Percentiles rank a stretch among this genome's conserved stretches.
Conservation (phyloP, 129 eudicot genomes). For the Heracleum sosnowskyi region DNA sequence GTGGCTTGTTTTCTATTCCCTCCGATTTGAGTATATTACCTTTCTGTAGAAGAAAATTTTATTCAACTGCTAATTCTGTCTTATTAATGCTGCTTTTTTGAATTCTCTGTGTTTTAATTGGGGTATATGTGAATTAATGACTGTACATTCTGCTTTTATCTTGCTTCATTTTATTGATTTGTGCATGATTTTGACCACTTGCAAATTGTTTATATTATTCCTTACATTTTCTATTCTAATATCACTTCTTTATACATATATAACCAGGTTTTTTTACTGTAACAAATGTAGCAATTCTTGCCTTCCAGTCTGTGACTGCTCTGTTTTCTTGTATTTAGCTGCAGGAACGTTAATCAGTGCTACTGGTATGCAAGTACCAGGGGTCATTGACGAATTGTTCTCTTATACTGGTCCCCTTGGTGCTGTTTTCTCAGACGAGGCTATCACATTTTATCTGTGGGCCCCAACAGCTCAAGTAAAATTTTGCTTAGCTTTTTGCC, state of each 20-base stretch:
- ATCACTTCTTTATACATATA: not conserved
- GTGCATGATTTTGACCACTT: not conserved
- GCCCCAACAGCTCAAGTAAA: conserved; percentile 93
- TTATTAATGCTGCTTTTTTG: not conserved
- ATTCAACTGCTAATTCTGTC: not conserved
- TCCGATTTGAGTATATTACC: not conserved
- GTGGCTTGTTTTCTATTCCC: not conserved
- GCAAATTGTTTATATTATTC: not conserved
- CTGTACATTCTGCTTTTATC: not conserved
- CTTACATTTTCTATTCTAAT: not conserved
- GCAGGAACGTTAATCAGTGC: conserved; percentile 50
- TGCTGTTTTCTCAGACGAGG: conserved; percentile 53
- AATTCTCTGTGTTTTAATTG: not conserved
- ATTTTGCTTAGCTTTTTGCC: not conserved
- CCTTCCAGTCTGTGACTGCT: not conserved
- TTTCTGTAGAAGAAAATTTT: not conserved
- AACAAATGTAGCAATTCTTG: not conserved
- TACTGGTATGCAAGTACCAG: conserved; percentile 87
- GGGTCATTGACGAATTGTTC: conserved; percentile 78
- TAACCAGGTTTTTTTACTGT: not conserved
- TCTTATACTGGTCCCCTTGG: conserved; percentile 89
- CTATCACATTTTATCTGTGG: conserved; percentile 71
- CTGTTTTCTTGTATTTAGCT: conserved; percentile 33
- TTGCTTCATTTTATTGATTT: not conserved
- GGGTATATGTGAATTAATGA: not conserved